These are phyloP conservation scores for Plenodomus tracheiphilus DNA, from an alignment of 2,329 filamentous ascomycete genomes.

Conservation along the genomic window DNA sequence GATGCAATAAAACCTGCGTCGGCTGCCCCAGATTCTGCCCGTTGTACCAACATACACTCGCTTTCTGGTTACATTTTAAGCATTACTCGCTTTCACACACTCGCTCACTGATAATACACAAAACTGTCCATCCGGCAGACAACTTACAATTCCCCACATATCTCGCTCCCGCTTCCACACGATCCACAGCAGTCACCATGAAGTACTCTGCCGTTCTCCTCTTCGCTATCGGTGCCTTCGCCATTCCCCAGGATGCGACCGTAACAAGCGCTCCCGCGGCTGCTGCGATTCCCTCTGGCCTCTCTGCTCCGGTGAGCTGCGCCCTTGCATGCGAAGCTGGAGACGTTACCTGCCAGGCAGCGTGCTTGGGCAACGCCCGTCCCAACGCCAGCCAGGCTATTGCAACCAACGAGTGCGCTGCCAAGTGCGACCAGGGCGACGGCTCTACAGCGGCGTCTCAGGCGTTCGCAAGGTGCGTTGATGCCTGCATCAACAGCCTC, in stretches of 20 bases:
- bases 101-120: conserved; percentile 28
- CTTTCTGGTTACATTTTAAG: conserved; percentile 18
- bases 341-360: conserved; percentile 57
- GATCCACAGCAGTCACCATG: conserved; percentile 33
- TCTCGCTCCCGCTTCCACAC: conserved; percentile 4
- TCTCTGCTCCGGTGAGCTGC: conserved; percentile 40
- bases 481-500: conserved; percentile 53
- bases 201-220: conserved; percentile 52
- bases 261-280: conserved; percentile 43
- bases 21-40: conserved; percentile 10
- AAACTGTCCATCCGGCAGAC: neutral
- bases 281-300: conserved; percentile 22
- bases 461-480: conserved; percentile 53
- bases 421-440: conserved; percentile 57
- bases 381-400: conserved; percentile 55
- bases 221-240: conserved; percentile 50
- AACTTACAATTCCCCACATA: neutral
- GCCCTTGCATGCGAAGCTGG: conserved; percentile 43
- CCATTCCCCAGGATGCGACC: conserved; percentile 45
- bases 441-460: conserved; percentile 52
- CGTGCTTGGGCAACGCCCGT: conserved; percentile 56
- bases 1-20: conserved; percentile 13
- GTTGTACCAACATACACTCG: conserved; percentile 20
- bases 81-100: conserved; percentile 15
- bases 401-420: conserved; percentile 56